phyloP scores from a whole-genome alignment of 176 grass and related monocot species.

The Rhynchospora pubera region DNA sequence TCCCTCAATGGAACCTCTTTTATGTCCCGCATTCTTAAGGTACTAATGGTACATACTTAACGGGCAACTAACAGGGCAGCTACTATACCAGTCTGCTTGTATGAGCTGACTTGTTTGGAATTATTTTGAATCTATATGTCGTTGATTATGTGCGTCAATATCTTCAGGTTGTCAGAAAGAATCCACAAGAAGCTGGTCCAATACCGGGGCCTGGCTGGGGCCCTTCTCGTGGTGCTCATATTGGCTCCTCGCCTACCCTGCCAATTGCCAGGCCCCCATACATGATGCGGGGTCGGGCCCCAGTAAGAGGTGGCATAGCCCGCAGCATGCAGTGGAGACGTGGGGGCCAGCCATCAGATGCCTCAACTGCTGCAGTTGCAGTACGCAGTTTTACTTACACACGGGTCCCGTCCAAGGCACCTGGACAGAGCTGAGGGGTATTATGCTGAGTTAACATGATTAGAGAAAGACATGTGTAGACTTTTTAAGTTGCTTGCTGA shows the following conservation, averaged over 20 bases:
- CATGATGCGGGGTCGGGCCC: conserved; percentile 37
- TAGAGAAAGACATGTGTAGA: too few species aligned
- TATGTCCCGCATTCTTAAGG: conserved; percentile 98
- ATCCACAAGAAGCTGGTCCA: conserved; percentile 42
- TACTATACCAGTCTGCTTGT: neutral
- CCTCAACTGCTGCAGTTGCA: conserved; percentile 7
- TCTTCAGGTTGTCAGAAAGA: conserved; percentile 61
- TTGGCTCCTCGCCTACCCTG: conserved; percentile 49
- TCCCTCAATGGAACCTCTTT: conserved; percentile 81
- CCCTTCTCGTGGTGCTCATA: conserved; percentile 37
- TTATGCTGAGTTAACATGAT: too few species aligned
- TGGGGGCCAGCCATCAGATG: conserved; percentile 27
- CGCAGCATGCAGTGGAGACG: conserved; percentile 91
- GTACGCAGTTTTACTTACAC: conserved; percentile 74
- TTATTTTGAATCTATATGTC: neutral
- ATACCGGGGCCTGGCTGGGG: conserved; percentile 31
- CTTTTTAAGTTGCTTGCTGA: too few species aligned
- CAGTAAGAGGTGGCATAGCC: conserved; percentile 43
- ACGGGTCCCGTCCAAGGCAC: conserved; percentile 16
- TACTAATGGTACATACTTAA: conserved; percentile 15
- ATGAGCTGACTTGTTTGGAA: neutral
- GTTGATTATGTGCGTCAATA: neutral
- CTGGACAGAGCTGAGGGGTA: neutral
- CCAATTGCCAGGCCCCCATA: conserved; percentile 43
- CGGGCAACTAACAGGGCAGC: neutral